Base-by-base conservation (phyloP, 768 basidiomycete genomes). In the Phlebiopsis flavidoalba region DNA sequence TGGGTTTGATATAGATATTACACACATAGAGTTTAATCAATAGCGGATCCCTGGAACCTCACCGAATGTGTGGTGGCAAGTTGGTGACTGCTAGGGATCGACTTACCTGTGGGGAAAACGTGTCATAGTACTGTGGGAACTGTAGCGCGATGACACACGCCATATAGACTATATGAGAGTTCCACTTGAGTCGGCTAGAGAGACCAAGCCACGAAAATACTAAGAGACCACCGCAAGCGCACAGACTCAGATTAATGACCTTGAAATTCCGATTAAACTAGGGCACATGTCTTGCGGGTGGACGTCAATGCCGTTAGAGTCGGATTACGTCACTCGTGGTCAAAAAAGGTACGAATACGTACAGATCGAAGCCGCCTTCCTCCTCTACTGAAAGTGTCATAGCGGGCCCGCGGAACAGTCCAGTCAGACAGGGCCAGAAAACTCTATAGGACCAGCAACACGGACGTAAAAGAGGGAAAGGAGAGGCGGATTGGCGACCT, bases 21-120 rank as follows among this genome's bases (percentile, higher is more conserved):
- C 58, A 15, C 48, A 66, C 65, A 45, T 55, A 62, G n/a, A 53
- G 15, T 50, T 59, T 64, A 22, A 66, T 53, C 55, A 53, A 60
- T 12, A 26, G 8, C 10, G 53, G 46, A 53, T 66, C 65, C 8
- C 65, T 66, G 40, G 6, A 53, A 11, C 15, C 50, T 8, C 51
- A 19, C 5, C 21, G 11, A 49, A 17, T 17, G 6, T 8, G 2
- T 46, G 5, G 17, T 3, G 36, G 26, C 7, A 26, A 35, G 15
- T 21, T 12, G 6, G 8, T 19, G 26, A 19, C 8, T 19, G 11
- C 10, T 37, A 51, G 40, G 46, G 19, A n/a, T 24, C 10, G 45
- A 22, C 57, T 17, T 35, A 59, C 60, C 24, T 49, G 17, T 31
- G 26, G 26, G n/a, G 33, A 36, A 24, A 57, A 8, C 24, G 26